phyloP scores from a whole-genome alignment of 1,284 basidiomycete genomes.

The Ceratorhiza oryzae-sativae region DNA sequence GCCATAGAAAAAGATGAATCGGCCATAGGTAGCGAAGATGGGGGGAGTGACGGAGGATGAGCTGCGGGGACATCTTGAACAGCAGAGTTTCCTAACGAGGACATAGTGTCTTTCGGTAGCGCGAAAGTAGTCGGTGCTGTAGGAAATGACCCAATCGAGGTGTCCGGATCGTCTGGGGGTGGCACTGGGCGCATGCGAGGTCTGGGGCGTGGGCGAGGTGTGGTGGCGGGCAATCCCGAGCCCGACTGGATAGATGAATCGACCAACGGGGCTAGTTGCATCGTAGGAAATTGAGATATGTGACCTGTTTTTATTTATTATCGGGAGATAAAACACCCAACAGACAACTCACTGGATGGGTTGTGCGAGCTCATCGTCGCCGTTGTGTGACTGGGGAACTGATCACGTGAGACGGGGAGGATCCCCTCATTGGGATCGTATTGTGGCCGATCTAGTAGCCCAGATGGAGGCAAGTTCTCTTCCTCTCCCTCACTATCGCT shows the following conservation, averaged over 20 bases:
- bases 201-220: conserved; percentile 23
- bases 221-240: conserved; percentile 30
- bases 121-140: neutral
- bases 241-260: conserved; percentile 20
- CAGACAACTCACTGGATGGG: conserved; percentile 20
- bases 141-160: conserved; percentile 27
- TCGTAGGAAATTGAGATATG: conserved; percentile 32
- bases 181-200: conserved; percentile 30
- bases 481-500: conserved; percentile 37
- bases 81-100: conserved; percentile 35
- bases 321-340: neutral
- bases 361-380: conserved; percentile 31
- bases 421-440: conserved; percentile 24
- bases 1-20: conserved; percentile 20
- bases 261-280: neutral
- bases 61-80: conserved; percentile 23
- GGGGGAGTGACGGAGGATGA: conserved; percentile 31
- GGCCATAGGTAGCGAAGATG: conserved; percentile 20
- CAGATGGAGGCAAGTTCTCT: neutral
- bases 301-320: conserved; percentile 7
- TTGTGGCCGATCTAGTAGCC: neutral
- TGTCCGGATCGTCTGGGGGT: conserved; percentile 25
- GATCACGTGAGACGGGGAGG: conserved; percentile 36
- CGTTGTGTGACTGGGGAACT: neutral
- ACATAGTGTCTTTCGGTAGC: conserved; percentile 13